Evolutionary conservation across 2,329 filamentous ascomycete species (phyloP), one percentile per base, ranked within the genome.

Genomic region (Clarireedia hainanense): DNA sequence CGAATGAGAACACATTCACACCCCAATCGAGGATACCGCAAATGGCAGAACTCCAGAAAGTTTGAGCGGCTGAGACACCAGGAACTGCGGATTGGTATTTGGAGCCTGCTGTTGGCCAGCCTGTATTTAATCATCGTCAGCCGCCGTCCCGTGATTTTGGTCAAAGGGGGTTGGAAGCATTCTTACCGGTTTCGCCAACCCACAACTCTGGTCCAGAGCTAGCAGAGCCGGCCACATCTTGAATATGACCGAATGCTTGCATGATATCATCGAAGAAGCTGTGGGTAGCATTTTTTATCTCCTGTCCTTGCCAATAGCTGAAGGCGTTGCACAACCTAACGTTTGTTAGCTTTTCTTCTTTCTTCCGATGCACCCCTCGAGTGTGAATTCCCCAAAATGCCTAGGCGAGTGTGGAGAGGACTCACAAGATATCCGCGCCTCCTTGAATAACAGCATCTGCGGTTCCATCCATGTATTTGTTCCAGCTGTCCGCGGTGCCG

Each of bases 401-500:
- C 30, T 34, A 12, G 30, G 10, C 30, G 9, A 34, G 30, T 34
- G 12, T 12, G 9, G 30, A 12, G 30, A 34, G 30, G 7, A 37
- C 47, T 37, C 34, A 49, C 49, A 66, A 72, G 57, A 88, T 80
- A 51, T 86, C 81, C 51, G 77, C 65, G 52, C 63, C 79, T 47
- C 76, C 77, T 52, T 71, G 70, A 64, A 88, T 80, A 60, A 88
- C 73, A 14, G 79, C 74, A 68, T 88, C 80, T 40, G 80, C 84
- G 26, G 84, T 86, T 40, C 84, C 84, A 67, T 88, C 84, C 47
- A 79, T 76, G 65, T 76, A 84, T 71, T 85, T 86, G 73, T 88
- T 88, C 85, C 85, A 89, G 67, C 77, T 82, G 71, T 89, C 85
- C 6, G 85, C 85, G 10, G 83, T 87, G 50, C 85, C 85, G 46